phyloP scores from a whole-genome alignment of 305 asterid genomes.

The Coffea humblotiana region DNA sequence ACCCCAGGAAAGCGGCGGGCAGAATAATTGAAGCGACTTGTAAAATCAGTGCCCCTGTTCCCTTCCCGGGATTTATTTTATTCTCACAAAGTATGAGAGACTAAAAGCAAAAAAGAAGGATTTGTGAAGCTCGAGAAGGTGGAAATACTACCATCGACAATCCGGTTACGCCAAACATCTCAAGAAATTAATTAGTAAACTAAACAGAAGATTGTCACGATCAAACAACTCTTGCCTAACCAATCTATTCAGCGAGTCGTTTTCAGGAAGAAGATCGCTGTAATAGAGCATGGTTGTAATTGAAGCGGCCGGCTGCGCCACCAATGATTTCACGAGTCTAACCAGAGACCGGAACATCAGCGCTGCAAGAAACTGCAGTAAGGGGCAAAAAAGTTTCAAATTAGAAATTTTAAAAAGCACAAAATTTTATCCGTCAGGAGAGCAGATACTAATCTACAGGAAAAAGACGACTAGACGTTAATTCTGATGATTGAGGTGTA shows the following conservation, averaged over 20 bases:
- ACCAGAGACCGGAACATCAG: slow-evolving; percentile 29
- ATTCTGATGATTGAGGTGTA: neutral
- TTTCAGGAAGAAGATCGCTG: slow-evolving; percentile 40
- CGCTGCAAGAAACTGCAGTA: slow-evolving; percentile 23
- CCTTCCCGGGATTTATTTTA: neutral
- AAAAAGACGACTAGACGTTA: neutral
- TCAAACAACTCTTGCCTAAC: slow-evolving; percentile 27
- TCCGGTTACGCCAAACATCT: slow-evolving; percentile 31
- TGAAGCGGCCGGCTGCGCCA: slow-evolving; percentile 42
- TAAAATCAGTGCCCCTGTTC: neutral
- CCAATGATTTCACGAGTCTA: slow-evolving; percentile 23
- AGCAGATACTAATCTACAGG: neutral
- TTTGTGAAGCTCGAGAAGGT: neutral
- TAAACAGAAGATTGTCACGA: slow-evolving; percentile 24
- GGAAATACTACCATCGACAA: neutral
- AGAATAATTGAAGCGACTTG: neutral
- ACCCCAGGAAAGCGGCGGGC: too few relatives aligned
- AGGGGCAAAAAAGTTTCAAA: neutral
- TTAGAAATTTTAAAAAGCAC: neutral
- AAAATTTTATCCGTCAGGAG: too few relatives aligned
- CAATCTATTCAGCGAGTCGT: slow-evolving; percentile 26
- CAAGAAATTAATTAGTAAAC: slow-evolving; percentile 30
- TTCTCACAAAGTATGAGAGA: neutral
- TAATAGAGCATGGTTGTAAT: slow-evolving; percentile 38
- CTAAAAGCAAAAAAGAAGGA: too few relatives aligned